Evolutionary conservation across 179 eudicot genomes (phyloP).

Genomic region (Nepenthes alata): DNA sequence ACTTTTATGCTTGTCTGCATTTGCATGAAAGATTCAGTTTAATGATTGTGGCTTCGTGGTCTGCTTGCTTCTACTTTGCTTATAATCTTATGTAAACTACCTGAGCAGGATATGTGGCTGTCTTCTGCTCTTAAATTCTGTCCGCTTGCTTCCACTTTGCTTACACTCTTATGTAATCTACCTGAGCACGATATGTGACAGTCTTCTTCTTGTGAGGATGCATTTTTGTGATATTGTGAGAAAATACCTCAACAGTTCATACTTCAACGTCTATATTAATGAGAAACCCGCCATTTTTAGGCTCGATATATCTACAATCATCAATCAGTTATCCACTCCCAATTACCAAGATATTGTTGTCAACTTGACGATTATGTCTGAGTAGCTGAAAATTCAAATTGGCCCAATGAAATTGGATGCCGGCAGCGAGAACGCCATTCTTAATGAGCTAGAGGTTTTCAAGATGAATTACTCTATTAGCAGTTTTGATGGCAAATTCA

Average conservation of each 20-base stretch:
- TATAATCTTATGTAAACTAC: too few species aligned
- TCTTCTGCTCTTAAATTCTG: neutral
- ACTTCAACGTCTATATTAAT: slow-evolving; percentile 61
- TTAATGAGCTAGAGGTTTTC: slow-evolving; percentile 35
- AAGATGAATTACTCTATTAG: slow-evolving; percentile 31
- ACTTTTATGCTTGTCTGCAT: too few species aligned
- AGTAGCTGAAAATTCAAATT: slow-evolving; percentile 20
- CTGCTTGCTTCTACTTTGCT: too few species aligned
- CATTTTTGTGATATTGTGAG: slow-evolving; percentile 86
- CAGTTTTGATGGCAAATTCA: slow-evolving; percentile 34
- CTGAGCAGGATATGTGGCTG: too few species aligned
- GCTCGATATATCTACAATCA: slow-evolving; percentile 46
- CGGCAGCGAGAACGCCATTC: slow-evolving; percentile 26
- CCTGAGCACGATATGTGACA: too few species aligned
- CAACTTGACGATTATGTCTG: slow-evolving; percentile 16
- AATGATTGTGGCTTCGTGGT: too few species aligned
- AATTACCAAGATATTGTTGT: slow-evolving; percentile 34
- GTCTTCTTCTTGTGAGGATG: slow-evolving; percentile 31
- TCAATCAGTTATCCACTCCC: slow-evolving; percentile 23
- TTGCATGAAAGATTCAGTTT: too few species aligned
- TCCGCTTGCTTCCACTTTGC: neutral
- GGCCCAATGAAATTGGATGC: slow-evolving; percentile 22
- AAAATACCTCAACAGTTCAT: slow-evolving; percentile 42
- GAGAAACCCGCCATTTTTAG: slow-evolving; percentile 48
- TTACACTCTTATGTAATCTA: too few species aligned